These are phyloP conservation scores for Boletus rubescentipes DNA, from an alignment of 768 basidiomycete species.

Conservation along the genomic window DNA sequence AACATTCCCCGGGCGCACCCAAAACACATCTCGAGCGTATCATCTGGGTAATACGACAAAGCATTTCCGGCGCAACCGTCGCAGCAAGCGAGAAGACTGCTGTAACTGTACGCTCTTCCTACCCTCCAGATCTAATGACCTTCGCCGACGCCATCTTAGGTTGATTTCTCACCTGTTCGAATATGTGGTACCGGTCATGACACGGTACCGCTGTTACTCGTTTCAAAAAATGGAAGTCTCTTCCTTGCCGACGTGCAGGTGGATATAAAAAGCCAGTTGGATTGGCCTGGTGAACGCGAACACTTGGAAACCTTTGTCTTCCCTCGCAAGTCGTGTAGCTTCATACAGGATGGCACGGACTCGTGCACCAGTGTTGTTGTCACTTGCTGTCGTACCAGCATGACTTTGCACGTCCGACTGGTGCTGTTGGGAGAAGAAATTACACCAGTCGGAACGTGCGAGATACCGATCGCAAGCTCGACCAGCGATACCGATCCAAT, in stretches of 20 bases:
- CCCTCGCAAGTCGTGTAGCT: slow-evolving; percentile 26
- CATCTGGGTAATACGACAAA: slow-evolving; percentile 64
- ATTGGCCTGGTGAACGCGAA: slow-evolving; percentile 27
- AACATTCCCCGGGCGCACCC: slow-evolving; percentile 45
- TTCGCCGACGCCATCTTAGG: slow-evolving; percentile 33
- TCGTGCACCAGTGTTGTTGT: slow-evolving; percentile 14
- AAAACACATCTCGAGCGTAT: slow-evolving; percentile 45
- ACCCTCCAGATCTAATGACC: slow-evolving; percentile 5
- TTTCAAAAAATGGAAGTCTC: slow-evolving; percentile 35
- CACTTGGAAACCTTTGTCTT: slow-evolving; percentile 34
- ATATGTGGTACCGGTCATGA: slow-evolving; percentile 35
- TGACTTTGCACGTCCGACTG: slow-evolving; percentile 23
- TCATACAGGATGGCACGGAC: slow-evolving; percentile 20
- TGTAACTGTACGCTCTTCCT: slow-evolving; percentile 41
- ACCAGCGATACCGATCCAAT: background rate
- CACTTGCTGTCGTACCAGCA: slow-evolving; percentile 21
- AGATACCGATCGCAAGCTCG: slow-evolving; percentile 19
- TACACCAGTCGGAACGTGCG: slow-evolving; percentile 14
- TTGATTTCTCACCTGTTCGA: slow-evolving; percentile 41
- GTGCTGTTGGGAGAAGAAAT: slow-evolving; percentile 22
- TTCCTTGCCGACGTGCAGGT: slow-evolving; percentile 32
- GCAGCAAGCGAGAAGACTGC: slow-evolving; percentile 40
- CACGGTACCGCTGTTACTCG: slow-evolving; percentile 29
- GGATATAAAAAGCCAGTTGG: slow-evolving; percentile 22
- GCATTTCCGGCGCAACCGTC: slow-evolving; percentile 36